Conservation (phyloP, 2,329 filamentous ascomycete species). For the Talaromyces sp. region DNA sequence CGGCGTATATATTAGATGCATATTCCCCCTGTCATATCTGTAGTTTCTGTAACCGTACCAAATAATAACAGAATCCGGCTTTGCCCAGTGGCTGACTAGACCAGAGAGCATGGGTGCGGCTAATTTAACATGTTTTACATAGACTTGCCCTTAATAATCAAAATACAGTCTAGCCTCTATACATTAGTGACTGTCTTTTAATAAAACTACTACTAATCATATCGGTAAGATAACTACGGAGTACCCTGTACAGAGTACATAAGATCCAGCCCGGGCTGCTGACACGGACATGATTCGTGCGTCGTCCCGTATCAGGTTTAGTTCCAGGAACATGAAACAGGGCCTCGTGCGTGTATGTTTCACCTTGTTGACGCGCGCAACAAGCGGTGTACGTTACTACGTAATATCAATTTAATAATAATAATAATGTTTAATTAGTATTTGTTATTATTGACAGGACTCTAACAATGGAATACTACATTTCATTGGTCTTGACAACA, state of each 20-base stretch:
- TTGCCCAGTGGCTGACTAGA: not conserved
- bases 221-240: too few relatives aligned
- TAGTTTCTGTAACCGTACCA: not conserved
- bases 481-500: too few relatives aligned
- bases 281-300: not conserved
- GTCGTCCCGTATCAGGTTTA: not conserved
- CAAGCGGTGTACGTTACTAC: not conserved
- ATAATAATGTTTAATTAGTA: too few relatives aligned
- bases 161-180: too few relatives aligned
- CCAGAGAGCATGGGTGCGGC: not conserved
- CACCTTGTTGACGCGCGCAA: not conserved
- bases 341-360: not conserved
- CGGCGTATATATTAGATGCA: not conserved
- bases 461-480: not conserved
- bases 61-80: not conserved
- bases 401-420: too few relatives aligned
- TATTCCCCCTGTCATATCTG: not conserved
- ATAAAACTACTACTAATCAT: too few relatives aligned
- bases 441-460: too few relatives aligned
- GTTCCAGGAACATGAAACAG: not conserved
- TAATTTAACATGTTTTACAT: constrained; percentile 5
- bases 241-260: too few relatives aligned
- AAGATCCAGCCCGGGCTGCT: not conserved
- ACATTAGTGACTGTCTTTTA: too few relatives aligned
- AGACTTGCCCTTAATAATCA: not conserved